Evolutionary conservation across 2,329 filamentous ascomycete genomes (phyloP).

Genomic region (Xylaria multiplex): DNA sequence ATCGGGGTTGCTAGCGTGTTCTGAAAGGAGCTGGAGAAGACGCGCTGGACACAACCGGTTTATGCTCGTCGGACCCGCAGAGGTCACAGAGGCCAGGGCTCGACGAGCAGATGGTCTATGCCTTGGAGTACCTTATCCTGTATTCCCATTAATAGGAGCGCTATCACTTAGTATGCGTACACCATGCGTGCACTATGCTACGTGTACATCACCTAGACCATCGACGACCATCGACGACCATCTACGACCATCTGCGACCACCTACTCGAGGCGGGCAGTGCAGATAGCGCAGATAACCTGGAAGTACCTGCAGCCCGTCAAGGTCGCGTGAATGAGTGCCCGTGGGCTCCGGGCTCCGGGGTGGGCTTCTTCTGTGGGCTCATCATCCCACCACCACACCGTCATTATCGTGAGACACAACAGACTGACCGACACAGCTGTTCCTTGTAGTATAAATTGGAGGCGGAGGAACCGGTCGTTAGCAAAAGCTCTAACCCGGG

Average conservation of each 20-base stretch:
- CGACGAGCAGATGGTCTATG: conserved; percentile 24
- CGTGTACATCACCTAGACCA: too few species aligned
- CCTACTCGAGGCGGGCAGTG: too few species aligned
- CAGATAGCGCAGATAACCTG: too few species aligned
- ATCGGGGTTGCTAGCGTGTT: conserved; percentile 24
- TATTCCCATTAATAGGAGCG: too few species aligned
- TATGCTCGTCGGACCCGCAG: conserved; percentile 36
- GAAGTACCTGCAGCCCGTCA: too few species aligned
- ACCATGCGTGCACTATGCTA: too few species aligned
- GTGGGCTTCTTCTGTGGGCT: neutral
- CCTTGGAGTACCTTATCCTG: neutral
- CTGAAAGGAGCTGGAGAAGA: conserved; percentile 36
- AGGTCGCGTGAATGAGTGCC: conserved; percentile 19
- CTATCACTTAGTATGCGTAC: too few species aligned
- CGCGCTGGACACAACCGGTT: conserved; percentile 38
- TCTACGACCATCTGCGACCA: too few species aligned
- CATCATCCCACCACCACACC: conserved; percentile 28
- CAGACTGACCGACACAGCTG: neutral
- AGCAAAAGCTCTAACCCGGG: neutral
- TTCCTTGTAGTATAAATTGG: neutral
- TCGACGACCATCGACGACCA: too few species aligned
- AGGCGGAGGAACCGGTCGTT: neutral
- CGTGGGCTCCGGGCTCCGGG: too few species aligned
- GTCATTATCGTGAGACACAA: conserved; percentile 28
- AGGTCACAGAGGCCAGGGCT: conserved; percentile 13